These are phyloP conservation scores for Lactifluus hygrophoroides DNA, from an alignment of 768 basidiomycete species.

Conservation along the genomic window DNA sequence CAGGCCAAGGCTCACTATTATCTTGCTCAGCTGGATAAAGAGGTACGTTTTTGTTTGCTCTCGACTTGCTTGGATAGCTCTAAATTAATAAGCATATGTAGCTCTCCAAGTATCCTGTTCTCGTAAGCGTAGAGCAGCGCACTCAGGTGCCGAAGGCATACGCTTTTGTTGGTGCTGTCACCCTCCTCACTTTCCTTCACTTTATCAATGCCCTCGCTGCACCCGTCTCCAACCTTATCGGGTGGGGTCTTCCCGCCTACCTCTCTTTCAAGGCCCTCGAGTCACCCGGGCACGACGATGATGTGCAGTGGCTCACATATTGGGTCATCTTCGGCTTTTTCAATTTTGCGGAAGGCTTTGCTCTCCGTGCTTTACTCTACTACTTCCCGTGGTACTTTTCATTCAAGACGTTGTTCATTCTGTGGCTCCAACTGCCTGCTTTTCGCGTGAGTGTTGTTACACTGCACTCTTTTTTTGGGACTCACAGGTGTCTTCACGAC, in stretches of 20 bases:
- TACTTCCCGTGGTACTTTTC: slow-evolving; percentile 94
- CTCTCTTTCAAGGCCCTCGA: slow-evolving; percentile 95
- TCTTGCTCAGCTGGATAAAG: slow-evolving; percentile 88
- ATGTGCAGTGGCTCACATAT: slow-evolving; percentile 96
- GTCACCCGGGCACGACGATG: slow-evolving; percentile 69
- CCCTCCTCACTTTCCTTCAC: slow-evolving; percentile 65
- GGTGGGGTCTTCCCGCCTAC: slow-evolving; percentile 91
- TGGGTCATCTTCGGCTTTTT: slow-evolving; percentile 94
- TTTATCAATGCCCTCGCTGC: slow-evolving; percentile 86
- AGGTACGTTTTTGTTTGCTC: slow-evolving; percentile 60
- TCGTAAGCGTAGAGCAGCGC: slow-evolving; percentile 78
- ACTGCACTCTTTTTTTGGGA: slow-evolving; percentile 1
- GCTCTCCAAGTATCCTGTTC: slow-evolving; percentile 80
- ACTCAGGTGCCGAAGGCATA: slow-evolving; percentile 93
- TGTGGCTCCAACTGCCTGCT: slow-evolving; percentile 85
- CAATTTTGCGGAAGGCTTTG: slow-evolving; percentile 87
- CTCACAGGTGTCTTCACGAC: slow-evolving; percentile 6
- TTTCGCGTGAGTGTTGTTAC: slow-evolving; percentile 56
- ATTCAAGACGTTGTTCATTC: slow-evolving; percentile 83
- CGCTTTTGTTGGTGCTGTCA: slow-evolving; percentile 63
- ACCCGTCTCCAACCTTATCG: slow-evolving; percentile 90
- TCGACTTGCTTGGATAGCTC: too few species aligned
- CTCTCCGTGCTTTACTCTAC: slow-evolving; percentile 76
- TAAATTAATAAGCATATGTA: too few species aligned
- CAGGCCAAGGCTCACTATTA: slow-evolving; percentile 79